A percentile compares a stretch with the other conserved stretches of the same genome.
phyloP scores from a whole-genome alignment of 129 eudicot species.

The Saussurea involucrata region DNA sequence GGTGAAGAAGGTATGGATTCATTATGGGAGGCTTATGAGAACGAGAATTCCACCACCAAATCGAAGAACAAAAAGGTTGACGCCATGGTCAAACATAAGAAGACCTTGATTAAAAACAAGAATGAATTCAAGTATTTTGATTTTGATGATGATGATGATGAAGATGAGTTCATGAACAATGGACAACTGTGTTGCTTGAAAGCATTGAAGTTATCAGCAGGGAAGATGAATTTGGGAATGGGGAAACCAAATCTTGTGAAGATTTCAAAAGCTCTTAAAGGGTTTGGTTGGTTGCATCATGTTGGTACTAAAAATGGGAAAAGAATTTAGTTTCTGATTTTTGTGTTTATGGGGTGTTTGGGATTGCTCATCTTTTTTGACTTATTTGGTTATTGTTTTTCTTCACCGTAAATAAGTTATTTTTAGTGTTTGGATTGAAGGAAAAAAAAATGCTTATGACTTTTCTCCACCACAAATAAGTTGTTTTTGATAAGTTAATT shows the following conservation, averaged over 20 bases:
- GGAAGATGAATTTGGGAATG: conserved; percentile 93
- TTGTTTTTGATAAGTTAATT: too few relatives aligned
- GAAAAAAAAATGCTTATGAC: too few relatives aligned
- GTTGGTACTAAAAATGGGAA: conserved; percentile 59
- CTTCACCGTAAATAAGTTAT: too few relatives aligned
- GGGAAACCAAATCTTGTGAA: conserved; percentile 77
- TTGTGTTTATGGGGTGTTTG: not conserved
- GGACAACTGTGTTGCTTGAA: conserved; percentile 79
- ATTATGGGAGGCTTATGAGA: conserved; percentile 79
- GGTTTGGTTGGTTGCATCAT: conserved; percentile 81
- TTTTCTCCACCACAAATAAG: too few relatives aligned
- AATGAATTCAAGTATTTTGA: conserved; percentile 24
- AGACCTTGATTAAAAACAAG: conserved; percentile 27
- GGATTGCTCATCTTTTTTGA: too few relatives aligned
- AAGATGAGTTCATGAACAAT: conserved; percentile 38
- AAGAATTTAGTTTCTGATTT: conserved; percentile 18
- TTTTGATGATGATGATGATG: conserved; percentile 26
- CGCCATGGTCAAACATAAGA: conserved; percentile 4
- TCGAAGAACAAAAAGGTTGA: conserved; percentile 5
- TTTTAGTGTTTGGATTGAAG: too few relatives aligned
- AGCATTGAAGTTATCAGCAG: conserved; percentile 81
- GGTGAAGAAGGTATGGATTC: conserved; percentile 89
- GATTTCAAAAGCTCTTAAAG: conserved; percentile 76
- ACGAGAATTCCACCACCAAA: conserved; percentile 28
- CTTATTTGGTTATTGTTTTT: too few relatives aligned